A percentile compares a stretch with the other conserved stretches of the same genome.
Conservation (phyloP, 495 filamentous ascomycete genomes). For the Podospora pseudopauciseta region DNA sequence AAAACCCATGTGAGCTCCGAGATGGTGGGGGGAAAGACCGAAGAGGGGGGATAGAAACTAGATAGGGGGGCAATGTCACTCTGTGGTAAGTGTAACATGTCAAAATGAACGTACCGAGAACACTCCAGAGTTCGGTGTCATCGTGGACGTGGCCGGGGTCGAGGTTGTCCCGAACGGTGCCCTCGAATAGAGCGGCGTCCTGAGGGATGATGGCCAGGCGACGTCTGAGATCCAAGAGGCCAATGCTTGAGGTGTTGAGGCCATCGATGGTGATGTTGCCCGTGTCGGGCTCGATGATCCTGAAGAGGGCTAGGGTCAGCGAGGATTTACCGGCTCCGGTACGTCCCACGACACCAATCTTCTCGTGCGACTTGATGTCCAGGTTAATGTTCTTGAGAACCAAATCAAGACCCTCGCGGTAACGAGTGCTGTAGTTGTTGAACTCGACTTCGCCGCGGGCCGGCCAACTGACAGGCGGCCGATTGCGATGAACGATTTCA, state of each 20-base stretch:
- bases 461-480: constrained; percentile 90
- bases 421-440: constrained; percentile 88
- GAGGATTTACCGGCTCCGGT: constrained; percentile 97
- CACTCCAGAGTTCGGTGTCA: constrained; percentile 97
- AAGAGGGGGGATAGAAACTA: neutral
- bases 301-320: constrained; percentile 87
- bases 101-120: constrained; percentile 64
- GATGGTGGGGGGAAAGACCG: constrained; percentile 21
- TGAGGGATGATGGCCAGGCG: constrained; percentile 97
- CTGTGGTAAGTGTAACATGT: constrained; percentile 20
- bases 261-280: constrained; percentile 86
- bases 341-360: constrained; percentile 95
- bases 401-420: constrained; percentile 81
- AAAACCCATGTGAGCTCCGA: constrained; percentile 24
- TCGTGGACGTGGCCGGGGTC: constrained; percentile 94
- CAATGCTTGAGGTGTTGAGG: constrained; percentile 85
- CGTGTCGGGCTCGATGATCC: constrained; percentile 82
- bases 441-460: constrained; percentile 86
- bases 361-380: constrained; percentile 91
- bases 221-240: constrained; percentile 80
- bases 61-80: neutral
- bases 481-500: constrained; percentile 82
- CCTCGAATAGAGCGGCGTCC: constrained; percentile 96
- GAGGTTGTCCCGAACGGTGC: constrained; percentile 91
- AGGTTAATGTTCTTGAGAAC: constrained; percentile 90